Base-by-base conservation (phyloP, 2,329 filamentous ascomycete genomes). In the Truncatella angustata region DNA sequence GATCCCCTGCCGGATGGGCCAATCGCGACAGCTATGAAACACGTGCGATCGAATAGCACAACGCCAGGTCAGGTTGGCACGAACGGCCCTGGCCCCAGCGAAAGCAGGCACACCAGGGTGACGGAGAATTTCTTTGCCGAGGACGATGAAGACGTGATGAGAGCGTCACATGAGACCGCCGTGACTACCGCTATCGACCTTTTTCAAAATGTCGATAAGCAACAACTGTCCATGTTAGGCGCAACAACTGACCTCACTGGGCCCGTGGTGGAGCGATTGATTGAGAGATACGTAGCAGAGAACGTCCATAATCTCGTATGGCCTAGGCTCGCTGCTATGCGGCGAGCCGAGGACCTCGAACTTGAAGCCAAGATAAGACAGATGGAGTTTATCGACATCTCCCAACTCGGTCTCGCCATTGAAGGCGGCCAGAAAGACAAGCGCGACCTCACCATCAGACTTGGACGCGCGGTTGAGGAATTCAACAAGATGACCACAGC, bases 141-240 rank as follows among this genome's bases (percentile, higher is more conserved):
- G 60, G 91, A 96, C 54, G 92, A 97, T 59, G 94, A 97, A 67
- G 88, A 95, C 59, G 79, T 91, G 26, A 93, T 99, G 86, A 81
- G 93, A 51, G 86, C 86, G 20, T 91, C 91, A 14, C 74, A 97
- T 12, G 94, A 99, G 70, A 95, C 90, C 1, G 92, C 93, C 1
- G 90, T 99, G 10, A 96, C 91, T 9, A 84, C 89, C 9, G 94
- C 92, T 0, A 97, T 99, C 59, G 94, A 99, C 63, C 79, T 97
- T 1, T 99, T 99, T 60, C 93, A 97, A 63, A 86, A 86, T 54
- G 93, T 99, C 5, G 94, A 99, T 67, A 96, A 96, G 68, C 90
- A 96, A 63, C 94, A 97, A 63, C 76, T 99, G 24, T 97, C 93
- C 3, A 79, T 96, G 32, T 78, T 99, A 4, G 94, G 92, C 16